Evolutionary conservation across 257 asterid genomes (phyloP), one percentile per base, ranked within the genome.

Genomic region (Solanum boliviense): DNA sequence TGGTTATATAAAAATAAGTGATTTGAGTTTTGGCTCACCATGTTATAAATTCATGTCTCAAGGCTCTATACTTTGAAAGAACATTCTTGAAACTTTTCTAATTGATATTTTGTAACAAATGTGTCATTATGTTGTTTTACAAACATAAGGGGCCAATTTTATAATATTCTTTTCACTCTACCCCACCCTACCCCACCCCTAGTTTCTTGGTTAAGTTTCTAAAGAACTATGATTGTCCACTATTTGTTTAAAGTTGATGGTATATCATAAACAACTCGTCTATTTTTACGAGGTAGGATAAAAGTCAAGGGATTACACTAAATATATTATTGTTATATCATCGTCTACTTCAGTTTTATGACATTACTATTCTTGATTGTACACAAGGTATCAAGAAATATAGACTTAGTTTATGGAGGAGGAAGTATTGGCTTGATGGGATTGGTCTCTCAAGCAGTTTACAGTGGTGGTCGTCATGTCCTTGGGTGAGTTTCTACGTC

Each of bases 371-470:
- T 75, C 32, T 87, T 56, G 39, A 46, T 21, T 62, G 48, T 68
- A 41, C 25, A 20, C 65, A 68, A 91, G 93, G 91, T 91, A 70
- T 88, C 93, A 29, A 89, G 91, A 82, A 90, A 89, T 31, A 86
- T 91, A 88, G 93, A 88, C 88, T 36, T 91, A 68, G 93, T 91
- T 16, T 91, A 91, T 86, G 92, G 92, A 74, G 92, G 92, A 83
- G 92, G 92, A 76, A 91, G 91, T 89, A 91, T 86, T 83, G 92
- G 92, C 35, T 89, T 91, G 72, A 91, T 91, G 92, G 92, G 92
- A 23, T 87, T 89, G 86, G 91, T 91, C 34, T 88, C 92, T 76
- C 91, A 88, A 88, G 92, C 92, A 31, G 92, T 91, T 6, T 27
- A 91, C 70, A 87, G 2, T 62, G 93, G 93, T 13, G 93, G 93